phyloP scores from a whole-genome alignment of 2,329 filamentous ascomycete genomes.

The Ilyonectria destructans region DNA sequence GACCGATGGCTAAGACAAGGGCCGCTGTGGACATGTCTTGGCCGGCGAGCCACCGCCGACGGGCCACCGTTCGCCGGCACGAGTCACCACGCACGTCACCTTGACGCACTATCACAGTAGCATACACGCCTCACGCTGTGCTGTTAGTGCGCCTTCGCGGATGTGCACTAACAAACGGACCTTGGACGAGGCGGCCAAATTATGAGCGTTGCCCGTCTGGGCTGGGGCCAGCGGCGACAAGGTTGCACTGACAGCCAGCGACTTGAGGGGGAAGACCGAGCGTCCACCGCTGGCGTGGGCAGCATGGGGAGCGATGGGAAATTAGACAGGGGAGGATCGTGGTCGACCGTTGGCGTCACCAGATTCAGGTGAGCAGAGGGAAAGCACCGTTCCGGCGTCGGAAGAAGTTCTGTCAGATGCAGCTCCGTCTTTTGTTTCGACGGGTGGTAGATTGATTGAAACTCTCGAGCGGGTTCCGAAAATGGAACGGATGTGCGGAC shows the following conservation, averaged over 20 bases:
- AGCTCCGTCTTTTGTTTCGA: conserved; percentile 32
- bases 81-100: background rate
- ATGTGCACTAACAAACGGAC: background rate
- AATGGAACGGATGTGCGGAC: background rate
- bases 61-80: background rate
- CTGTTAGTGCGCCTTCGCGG: conserved; percentile 5
- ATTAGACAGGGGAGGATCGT: conserved; percentile 33
- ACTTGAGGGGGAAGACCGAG: background rate
- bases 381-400: conserved; percentile 19
- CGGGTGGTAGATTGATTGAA: conserved; percentile 25
- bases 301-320: conserved; percentile 23
- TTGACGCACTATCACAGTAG: conserved; percentile 2
- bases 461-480: background rate
- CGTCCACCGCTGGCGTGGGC: background rate
- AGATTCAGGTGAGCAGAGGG: conserved; percentile 43
- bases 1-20: background rate
- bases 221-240: background rate
- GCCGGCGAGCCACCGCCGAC: conserved; percentile 5
- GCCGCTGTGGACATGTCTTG: background rate
- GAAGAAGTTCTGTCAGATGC: conserved; percentile 20
- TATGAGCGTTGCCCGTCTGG: conserved; percentile 10
- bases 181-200: background rate
- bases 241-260: conserved; percentile 10
- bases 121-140: background rate
- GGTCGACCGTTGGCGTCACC: conserved; percentile 26